Conservation (phyloP, 148 eudicot genomes). For the Camellia sinensis region DNA sequence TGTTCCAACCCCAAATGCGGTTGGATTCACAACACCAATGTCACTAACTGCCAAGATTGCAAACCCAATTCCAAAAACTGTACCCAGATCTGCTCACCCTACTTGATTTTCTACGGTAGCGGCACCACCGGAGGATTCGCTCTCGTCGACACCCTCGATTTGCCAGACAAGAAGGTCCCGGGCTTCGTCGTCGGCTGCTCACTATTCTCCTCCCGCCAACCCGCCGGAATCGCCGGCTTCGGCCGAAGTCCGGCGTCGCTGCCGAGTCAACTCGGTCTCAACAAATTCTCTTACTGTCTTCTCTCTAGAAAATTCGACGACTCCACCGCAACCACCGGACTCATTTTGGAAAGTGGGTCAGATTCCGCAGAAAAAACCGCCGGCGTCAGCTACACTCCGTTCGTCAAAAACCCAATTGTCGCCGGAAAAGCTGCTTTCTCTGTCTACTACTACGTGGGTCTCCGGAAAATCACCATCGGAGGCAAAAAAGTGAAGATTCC, state of each 20-base stretch:
- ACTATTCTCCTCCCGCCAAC: constrained; percentile 42
- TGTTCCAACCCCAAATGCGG: constrained; percentile 56
- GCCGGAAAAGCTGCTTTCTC: constrained; percentile 33
- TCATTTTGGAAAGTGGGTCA: constrained; percentile 27
- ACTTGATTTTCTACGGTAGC: constrained; percentile 47
- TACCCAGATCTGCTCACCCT: constrained; percentile 43
- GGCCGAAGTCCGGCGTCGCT: constrained; percentile 62
- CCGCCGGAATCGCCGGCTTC: constrained; percentile 70
- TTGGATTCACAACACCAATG: constrained; percentile 33
- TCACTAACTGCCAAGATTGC: constrained; percentile 37
- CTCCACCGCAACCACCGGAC: constrained; percentile 33
- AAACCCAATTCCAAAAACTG: constrained; percentile 20
- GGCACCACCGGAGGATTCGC: constrained; percentile 53
- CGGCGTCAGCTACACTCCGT: constrained; percentile 46
- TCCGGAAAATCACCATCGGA: constrained; percentile 57
- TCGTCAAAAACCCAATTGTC: constrained; percentile 33
- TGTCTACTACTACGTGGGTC: constrained; percentile 56
- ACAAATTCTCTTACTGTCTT: constrained; percentile 61
- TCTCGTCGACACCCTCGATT: constrained; percentile 43
- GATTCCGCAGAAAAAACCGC: constrained; percentile 10
- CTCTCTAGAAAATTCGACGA: constrained; percentile 62
- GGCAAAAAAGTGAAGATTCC: constrained; percentile 49
- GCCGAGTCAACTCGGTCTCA: constrained; percentile 54
- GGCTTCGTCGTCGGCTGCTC: constrained; percentile 64
- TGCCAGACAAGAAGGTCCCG: constrained; percentile 23